Evolutionary conservation across 2,329 filamentous ascomycete species (phyloP).

Genomic region (Anthostomella pinea): DNA sequence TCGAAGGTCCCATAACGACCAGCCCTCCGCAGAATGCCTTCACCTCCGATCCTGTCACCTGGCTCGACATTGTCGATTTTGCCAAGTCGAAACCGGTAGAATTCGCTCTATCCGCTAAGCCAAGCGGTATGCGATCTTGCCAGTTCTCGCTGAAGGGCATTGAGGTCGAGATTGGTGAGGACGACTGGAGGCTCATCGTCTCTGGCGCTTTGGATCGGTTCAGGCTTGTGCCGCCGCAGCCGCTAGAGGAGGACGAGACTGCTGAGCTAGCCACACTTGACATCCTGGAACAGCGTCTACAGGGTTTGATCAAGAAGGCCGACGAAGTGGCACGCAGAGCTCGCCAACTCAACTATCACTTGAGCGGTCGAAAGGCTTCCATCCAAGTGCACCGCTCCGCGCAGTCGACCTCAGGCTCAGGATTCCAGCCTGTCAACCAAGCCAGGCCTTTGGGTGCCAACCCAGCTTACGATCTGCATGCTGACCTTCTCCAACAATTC

Average conservation of each 20-base stretch:
- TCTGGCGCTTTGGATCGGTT: constrained; percentile 78
- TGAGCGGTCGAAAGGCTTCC: constrained; percentile 72
- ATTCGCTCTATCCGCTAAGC: constrained; percentile 67
- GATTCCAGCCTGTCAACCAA: constrained; percentile 36
- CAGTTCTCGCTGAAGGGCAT: constrained; percentile 80
- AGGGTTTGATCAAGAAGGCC: constrained; percentile 74
- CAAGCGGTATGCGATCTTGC: constrained; percentile 69
- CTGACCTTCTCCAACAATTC: constrained; percentile 56
- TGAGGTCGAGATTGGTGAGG: constrained; percentile 80
- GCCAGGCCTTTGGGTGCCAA: constrained; percentile 29
- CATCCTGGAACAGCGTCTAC: constrained; percentile 75
- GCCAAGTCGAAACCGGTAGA: constrained; percentile 76
- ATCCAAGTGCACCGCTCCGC: constrained; percentile 62
- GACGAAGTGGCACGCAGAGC: constrained; percentile 65
- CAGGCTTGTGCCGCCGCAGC: constrained; percentile 70
- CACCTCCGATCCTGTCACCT: constrained; percentile 59
- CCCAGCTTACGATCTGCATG: constrained; percentile 46
- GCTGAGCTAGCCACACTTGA: constrained; percentile 82
- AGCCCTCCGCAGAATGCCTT: constrained; percentile 54
- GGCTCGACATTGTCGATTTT: constrained; percentile 84
- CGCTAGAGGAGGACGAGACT: constrained; percentile 80
- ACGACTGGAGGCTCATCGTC: constrained; percentile 81
- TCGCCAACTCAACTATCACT: constrained; percentile 75
- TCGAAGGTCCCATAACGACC: constrained; percentile 71
- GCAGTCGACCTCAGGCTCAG: constrained; percentile 34